These are phyloP conservation scores for Pneumocystis canis DNA, from an alignment of 1,139 yeast genomes.

Conservation along the genomic window DNA sequence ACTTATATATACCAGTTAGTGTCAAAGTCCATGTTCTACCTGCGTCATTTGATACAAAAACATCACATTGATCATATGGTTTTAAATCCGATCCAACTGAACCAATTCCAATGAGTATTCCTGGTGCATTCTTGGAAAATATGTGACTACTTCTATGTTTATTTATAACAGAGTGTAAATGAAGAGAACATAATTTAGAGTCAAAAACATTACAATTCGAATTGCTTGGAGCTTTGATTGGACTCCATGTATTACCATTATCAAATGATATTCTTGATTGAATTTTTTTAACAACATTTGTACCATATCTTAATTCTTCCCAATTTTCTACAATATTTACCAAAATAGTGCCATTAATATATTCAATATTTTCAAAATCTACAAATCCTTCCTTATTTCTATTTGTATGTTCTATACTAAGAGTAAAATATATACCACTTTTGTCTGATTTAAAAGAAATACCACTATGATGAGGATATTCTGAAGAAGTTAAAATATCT, in stretches of 20 bases:
- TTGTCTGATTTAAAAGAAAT: slow-evolving; percentile 48
- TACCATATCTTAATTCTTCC: slow-evolving; percentile 15
- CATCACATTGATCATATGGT: slow-evolving; percentile 21
- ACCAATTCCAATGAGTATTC: slow-evolving; percentile 43
- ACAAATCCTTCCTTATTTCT: slow-evolving; percentile 29
- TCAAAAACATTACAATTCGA: slow-evolving; percentile 27
- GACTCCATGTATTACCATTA: slow-evolving; percentile 52
- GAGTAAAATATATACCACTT: slow-evolving; percentile 42
- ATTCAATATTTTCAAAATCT: slow-evolving; percentile 38
- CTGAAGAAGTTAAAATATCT: slow-evolving; percentile 26
- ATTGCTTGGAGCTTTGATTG: slow-evolving; percentile 30
- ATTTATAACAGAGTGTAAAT: slow-evolving; percentile 37
- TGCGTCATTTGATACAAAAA: slow-evolving; percentile 60
- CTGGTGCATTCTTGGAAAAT: slow-evolving; percentile 52
- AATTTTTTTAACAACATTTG: slow-evolving; percentile 19
- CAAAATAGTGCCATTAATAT: slow-evolving; percentile 60
- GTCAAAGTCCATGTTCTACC: slow-evolving; percentile 57
- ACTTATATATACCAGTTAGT: slow-evolving; percentile 40
- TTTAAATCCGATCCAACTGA: slow-evolving; percentile 22
- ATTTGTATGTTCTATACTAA: slow-evolving; percentile 33
- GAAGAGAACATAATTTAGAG: slow-evolving; percentile 40
- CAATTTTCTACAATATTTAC: slow-evolving; percentile 30
- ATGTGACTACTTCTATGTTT: slow-evolving; percentile 42
- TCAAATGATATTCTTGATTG: slow-evolving; percentile 41
- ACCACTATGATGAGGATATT: slow-evolving; percentile 20